Percentiles rank a stretch among this genome's conserved stretches.
Conservation (phyloP, 345 rosid genomes). For the Gossypium bickii region DNA sequence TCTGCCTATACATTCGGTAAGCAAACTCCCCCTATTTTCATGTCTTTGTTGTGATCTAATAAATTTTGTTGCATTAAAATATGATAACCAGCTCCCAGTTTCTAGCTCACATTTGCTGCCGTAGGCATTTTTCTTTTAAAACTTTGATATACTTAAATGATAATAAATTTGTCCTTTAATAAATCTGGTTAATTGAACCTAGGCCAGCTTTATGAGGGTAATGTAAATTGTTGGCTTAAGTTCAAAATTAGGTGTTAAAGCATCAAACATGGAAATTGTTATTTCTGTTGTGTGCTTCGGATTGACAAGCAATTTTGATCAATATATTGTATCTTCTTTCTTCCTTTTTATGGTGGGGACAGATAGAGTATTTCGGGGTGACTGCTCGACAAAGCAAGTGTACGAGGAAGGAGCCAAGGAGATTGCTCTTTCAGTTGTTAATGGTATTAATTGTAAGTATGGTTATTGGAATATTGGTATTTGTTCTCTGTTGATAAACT, state of each 20-base stretch:
- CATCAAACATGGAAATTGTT: conserved; percentile 11
- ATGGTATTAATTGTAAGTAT: conserved; percentile 82
- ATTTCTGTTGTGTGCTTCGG: neutral
- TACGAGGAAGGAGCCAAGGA: conserved; percentile 79
- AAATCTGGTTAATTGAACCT: neutral
- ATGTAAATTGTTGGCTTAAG: neutral
- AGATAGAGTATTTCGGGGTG: conserved; percentile 95
- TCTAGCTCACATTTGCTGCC: neutral
- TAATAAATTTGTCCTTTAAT: neutral
- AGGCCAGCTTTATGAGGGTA: conserved; percentile 2
- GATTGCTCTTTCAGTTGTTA: conserved; percentile 87
- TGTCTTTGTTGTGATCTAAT: neutral
- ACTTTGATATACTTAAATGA: neutral
- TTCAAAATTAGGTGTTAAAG: neutral
- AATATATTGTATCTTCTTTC: conserved; percentile 1
- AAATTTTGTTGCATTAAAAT: neutral
- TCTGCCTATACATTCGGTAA: conserved; percentile 85
- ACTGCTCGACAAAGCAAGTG: conserved; percentile 69
- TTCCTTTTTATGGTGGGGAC: conserved; percentile 21
- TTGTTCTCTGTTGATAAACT: neutral
- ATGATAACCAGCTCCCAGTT: neutral
- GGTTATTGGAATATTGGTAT: neutral
- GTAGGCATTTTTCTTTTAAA: neutral
- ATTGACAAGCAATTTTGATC: conserved; percentile 8
- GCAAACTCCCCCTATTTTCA: conserved; percentile 10